These are phyloP conservation scores for Parasitella parasitica DNA, from an alignment of 371 early-diverging fungal species.

Conservation along the genomic window DNA sequence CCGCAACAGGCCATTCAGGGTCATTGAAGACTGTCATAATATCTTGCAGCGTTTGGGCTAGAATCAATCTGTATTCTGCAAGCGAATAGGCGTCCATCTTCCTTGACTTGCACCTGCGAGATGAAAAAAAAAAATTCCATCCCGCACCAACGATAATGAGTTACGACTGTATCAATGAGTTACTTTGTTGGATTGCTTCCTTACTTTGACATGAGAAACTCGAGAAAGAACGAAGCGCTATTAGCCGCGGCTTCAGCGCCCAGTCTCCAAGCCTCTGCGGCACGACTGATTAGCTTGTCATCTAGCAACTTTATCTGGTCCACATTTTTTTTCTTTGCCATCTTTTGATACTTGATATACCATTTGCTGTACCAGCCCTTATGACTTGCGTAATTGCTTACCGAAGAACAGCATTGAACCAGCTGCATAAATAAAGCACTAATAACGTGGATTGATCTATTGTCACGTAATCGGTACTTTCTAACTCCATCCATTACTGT, in stretches of 20 bases:
- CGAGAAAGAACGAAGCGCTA: constrained; percentile 63
- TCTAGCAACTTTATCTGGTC: constrained; percentile 21
- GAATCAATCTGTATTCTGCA: constrained; percentile 70
- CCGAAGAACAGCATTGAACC: constrained; percentile 66
- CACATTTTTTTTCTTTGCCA: constrained; percentile 26
- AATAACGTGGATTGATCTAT: constrained; percentile 71
- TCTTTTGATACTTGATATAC: constrained; percentile 31
- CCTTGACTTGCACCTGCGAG: constrained; percentile 54
- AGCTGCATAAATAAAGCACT: constrained; percentile 82
- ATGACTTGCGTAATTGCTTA: constrained; percentile 22
- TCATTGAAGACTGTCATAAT: constrained; percentile 68
- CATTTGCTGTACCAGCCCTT: constrained; percentile 38
- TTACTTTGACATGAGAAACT: constrained; percentile 64
- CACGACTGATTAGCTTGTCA: constrained; percentile 17
- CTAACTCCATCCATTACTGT: constrained; percentile 54
- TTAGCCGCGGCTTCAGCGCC: constrained; percentile 59
- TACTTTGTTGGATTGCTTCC: too few species aligned
- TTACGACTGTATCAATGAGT: too few species aligned
- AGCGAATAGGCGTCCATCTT: constrained; percentile 51
- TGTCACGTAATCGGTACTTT: constrained; percentile 63
- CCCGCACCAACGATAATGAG: too few species aligned
- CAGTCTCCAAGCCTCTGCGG: constrained; percentile 30
- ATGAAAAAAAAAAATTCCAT: neutral
- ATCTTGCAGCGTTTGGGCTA: constrained; percentile 76
- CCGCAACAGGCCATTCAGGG: constrained; percentile 94